phyloP scores from a whole-genome alignment of 148 eudicot species.

The Camellia sinensis region DNA sequence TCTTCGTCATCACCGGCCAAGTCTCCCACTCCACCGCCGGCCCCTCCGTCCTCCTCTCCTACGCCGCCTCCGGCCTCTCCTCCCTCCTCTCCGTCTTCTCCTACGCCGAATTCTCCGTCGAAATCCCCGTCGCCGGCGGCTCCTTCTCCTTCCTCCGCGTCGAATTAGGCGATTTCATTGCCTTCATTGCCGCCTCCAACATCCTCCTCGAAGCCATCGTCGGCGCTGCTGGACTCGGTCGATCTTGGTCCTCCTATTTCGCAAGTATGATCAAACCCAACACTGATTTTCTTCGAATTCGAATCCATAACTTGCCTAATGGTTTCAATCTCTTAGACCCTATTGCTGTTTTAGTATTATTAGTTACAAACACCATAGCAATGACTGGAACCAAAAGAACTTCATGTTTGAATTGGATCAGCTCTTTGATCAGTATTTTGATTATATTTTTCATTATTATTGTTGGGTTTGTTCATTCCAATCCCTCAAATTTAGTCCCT shows the following conservation, averaged over 20 bases:
- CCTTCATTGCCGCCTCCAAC: conserved; percentile 86
- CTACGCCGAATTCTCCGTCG: conserved; percentile 84
- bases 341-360: conserved; percentile 60
- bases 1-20: conserved; percentile 79
- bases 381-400: conserved; percentile 63
- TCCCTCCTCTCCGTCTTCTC: conserved; percentile 87
- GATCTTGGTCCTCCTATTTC: conserved; percentile 85
- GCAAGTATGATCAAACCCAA: conserved; percentile 54
- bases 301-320: conserved; percentile 35
- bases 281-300: conserved; percentile 63
- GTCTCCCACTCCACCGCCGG: conserved; percentile 77
- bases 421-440: conserved; percentile 49
- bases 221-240: conserved; percentile 84
- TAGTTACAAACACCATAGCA: conserved; percentile 57
- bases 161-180: conserved; percentile 82
- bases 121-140: conserved; percentile 87
- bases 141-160: conserved; percentile 82
- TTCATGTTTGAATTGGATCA: conserved; percentile 61
- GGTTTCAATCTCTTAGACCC: conserved; percentile 90
- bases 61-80: conserved; percentile 75
- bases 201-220: conserved; percentile 79
- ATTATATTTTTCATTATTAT: conserved; percentile 66
- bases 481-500: conserved; percentile 56
- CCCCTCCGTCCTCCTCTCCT: conserved; percentile 70
- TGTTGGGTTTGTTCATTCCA: conserved; percentile 66